Evolutionary conservation across 306 rosid genomes (phyloP).

Genomic region (Gleditsia sinensis): DNA sequence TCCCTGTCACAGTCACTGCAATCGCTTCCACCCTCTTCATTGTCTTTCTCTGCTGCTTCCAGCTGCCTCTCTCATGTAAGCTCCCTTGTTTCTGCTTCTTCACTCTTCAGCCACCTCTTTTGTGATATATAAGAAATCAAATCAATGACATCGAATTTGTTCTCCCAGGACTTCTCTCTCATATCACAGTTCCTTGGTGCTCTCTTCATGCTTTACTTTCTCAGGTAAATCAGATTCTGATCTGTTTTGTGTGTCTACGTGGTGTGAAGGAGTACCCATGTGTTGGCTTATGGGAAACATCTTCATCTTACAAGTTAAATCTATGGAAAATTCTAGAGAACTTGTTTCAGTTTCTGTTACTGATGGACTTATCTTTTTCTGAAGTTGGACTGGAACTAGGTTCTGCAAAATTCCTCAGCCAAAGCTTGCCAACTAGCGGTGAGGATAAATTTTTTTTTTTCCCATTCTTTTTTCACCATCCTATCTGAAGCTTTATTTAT

Average conservation of each 20-base stretch:
- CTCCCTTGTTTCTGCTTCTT: slow-evolving; percentile 14
- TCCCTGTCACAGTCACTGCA: slow-evolving; percentile 41
- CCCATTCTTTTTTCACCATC: neutral
- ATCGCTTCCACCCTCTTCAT: slow-evolving; percentile 16
- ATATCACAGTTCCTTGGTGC: slow-evolving; percentile 37
- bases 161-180: slow-evolving; percentile 48
- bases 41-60: slow-evolving; percentile 45
- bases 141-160: slow-evolving; percentile 11
- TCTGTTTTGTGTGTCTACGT: neutral
- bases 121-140: slow-evolving; percentile 10
- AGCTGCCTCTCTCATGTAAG: slow-evolving; percentile 43
- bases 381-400: slow-evolving; percentile 33
- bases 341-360: slow-evolving; percentile 19
- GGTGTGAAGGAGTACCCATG: neutral
- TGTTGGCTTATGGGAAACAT: neutral
- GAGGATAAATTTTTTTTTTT: neutral
- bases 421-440: slow-evolving; percentile 8
- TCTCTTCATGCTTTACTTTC: slow-evolving; percentile 39
- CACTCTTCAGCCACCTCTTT: slow-evolving; percentile 11
- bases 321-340: neutral
- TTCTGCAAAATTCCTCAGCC: slow-evolving; percentile 23
- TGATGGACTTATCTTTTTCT: neutral
- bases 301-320: neutral
- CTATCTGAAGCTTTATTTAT: neutral
- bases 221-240: slow-evolving; percentile 37